Evolutionary conservation across 176 grass and related monocot genomes (phyloP).

Genomic region (Carex littledalei): DNA sequence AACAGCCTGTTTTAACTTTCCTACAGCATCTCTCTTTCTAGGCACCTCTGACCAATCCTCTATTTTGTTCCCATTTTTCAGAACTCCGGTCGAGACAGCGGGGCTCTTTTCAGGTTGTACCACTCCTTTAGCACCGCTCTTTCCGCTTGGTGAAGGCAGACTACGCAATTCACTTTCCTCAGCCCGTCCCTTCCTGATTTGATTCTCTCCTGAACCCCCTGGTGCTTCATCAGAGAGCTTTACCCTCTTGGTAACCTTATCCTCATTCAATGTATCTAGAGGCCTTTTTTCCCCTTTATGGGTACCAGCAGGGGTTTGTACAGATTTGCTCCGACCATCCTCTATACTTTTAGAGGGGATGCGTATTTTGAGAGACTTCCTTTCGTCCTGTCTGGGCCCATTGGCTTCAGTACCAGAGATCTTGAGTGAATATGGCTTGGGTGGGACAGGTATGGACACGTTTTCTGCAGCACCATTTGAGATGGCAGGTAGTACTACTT

Average conservation of each 20-base stretch:
- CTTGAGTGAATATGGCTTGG: not conserved
- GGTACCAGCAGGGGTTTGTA: not conserved
- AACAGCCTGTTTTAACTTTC: constrained; percentile 5
- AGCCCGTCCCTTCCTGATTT: constrained; percentile 7
- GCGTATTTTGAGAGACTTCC: not conserved
- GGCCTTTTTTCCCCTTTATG: not conserved
- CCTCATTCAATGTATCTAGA: not conserved
- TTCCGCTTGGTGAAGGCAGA: not conserved
- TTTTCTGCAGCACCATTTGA: not conserved
- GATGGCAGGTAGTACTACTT: constrained; percentile 13
- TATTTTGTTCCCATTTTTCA: constrained; percentile 3
- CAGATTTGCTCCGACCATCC: not conserved
- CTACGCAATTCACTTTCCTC: not conserved
- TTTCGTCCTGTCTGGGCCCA: constrained; percentile 3
- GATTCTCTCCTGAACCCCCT: constrained; percentile 9
- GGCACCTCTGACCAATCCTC: not conserved
- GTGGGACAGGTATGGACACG: not conserved
- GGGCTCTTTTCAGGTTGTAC: not conserved
- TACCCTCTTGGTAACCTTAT: constrained; percentile 1
- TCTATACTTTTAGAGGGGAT: not conserved
- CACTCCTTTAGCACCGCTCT: constrained; percentile 3
- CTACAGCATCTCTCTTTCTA: not conserved
- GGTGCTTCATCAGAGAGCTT: not conserved
- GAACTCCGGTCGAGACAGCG: not conserved
- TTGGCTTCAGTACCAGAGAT: not conserved